Evolutionary conservation across 768 basidiomycete genomes (phyloP).

Genomic region (Tylopilus balloui): DNA sequence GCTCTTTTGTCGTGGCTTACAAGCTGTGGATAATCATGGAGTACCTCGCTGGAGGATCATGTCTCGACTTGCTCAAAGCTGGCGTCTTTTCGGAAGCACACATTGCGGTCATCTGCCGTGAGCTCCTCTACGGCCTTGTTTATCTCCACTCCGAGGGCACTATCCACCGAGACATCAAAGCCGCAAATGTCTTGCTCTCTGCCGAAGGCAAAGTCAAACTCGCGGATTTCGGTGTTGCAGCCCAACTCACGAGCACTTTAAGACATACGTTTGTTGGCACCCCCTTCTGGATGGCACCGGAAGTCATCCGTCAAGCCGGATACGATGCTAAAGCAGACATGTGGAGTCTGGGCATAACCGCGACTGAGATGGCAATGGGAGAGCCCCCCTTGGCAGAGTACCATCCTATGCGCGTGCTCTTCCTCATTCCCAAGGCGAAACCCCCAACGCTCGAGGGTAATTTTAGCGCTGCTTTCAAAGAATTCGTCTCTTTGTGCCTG

Average conservation of each 20-base stretch:
- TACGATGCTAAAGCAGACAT: slow-evolving; percentile 96
- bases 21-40: slow-evolving; percentile 99
- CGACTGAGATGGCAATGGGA: slow-evolving; percentile 97
- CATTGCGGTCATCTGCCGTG: slow-evolving; percentile 92
- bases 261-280: slow-evolving; percentile 98
- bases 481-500: slow-evolving; percentile 85
- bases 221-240: slow-evolving; percentile 98
- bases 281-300: slow-evolving; percentile 98
- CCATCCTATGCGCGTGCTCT: slow-evolving; percentile 97
- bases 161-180: slow-evolving; percentile 99
- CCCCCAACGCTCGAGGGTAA: slow-evolving; percentile 85
- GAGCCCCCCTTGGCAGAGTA: slow-evolving; percentile 96
- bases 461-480: slow-evolving; percentile 85
- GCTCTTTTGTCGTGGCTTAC: slow-evolving; percentile 93
- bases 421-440: slow-evolving; percentile 95
- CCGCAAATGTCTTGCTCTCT: slow-evolving; percentile 90
- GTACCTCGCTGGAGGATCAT: slow-evolving; percentile 97
- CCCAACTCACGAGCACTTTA: slow-evolving; percentile 89
- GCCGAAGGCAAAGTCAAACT: slow-evolving; percentile 93
- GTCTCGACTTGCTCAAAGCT: slow-evolving; percentile 91
- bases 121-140: slow-evolving; percentile 87
- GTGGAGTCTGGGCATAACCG: slow-evolving; percentile 98
- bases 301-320: slow-evolving; percentile 95
- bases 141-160: slow-evolving; percentile 96
- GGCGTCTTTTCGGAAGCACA: slow-evolving; percentile 89